These are phyloP conservation scores for Lathyrus tuberosus DNA, from an alignment of 306 rosid species.

Conservation along the genomic window DNA sequence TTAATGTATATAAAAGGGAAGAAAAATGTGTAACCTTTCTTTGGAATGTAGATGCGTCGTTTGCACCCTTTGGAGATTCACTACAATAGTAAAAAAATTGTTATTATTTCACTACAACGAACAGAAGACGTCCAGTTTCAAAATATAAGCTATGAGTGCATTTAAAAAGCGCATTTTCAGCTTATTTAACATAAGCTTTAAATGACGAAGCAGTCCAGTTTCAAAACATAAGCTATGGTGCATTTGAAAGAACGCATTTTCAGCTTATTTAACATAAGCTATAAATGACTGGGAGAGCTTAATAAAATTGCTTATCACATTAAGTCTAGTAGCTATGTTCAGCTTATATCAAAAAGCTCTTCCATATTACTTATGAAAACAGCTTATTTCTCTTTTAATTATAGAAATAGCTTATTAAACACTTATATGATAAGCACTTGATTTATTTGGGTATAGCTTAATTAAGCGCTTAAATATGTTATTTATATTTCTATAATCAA, in stretches of 20 bases:
- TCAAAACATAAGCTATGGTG: neutral
- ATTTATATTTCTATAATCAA: neutral
- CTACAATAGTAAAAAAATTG: constrained; percentile 51
- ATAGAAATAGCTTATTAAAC: neutral
- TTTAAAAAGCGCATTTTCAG: neutral
- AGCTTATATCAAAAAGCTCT: neutral
- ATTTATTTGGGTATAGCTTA: neutral
- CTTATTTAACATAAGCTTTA: neutral
- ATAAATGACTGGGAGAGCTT: neutral
- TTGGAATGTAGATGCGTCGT: constrained; percentile 95
- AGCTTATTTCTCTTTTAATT: neutral
- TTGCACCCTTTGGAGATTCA: constrained; percentile 97
- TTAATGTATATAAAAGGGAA: constrained; percentile 5
- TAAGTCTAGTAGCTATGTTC: neutral
- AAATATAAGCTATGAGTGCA: neutral
- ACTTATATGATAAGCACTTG: neutral
- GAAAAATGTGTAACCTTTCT: constrained; percentile 64
- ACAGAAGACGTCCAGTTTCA: constrained; percentile 3
- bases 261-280: neutral
- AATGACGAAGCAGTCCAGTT: neutral
- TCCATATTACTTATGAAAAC: neutral
- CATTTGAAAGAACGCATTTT: neutral
- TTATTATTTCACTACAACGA: constrained; percentile 19
- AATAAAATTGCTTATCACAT: neutral
- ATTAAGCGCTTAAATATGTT: neutral